These are phyloP conservation scores for Polychaeton citri DNA, from an alignment of 2,329 filamentous ascomycete species.

Conservation along the genomic window DNA sequence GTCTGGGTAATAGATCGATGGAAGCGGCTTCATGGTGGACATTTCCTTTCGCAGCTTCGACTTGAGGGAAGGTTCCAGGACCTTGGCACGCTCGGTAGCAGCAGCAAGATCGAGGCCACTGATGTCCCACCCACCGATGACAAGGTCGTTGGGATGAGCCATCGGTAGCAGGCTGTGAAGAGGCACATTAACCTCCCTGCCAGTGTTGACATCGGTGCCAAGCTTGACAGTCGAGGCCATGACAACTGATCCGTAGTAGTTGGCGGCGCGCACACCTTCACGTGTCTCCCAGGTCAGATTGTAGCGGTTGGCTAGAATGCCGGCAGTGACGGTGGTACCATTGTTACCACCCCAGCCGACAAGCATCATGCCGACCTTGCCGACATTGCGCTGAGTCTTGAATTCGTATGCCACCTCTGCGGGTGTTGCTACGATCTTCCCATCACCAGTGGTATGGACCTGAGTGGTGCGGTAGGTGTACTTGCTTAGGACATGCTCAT, in stretches of 20 bases:
- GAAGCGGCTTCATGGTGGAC: constrained; percentile 73
- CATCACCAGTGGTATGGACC: constrained; percentile 56
- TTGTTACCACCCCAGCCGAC: constrained; percentile 98
- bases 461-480: constrained; percentile 94
- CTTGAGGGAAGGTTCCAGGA: constrained; percentile 93
- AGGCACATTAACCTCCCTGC: constrained; percentile 86
- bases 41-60: constrained; percentile 83
- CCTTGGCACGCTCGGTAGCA: constrained; percentile 89
- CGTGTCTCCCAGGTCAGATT: constrained; percentile 84
- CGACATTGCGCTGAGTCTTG: constrained; percentile 88
- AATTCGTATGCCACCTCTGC: constrained; percentile 90
- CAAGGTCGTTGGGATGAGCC: constrained; percentile 92
- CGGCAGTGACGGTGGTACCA: constrained; percentile 89
- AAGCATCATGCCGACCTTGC: constrained; percentile 92
- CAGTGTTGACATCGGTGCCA: constrained; percentile 70
- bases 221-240: constrained; percentile 98
- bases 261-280: constrained; percentile 70
- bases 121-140: constrained; percentile 96
- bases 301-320: constrained; percentile 89
- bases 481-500: constrained; percentile 76
- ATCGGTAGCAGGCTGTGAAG: constrained; percentile 91
- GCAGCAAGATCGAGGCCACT: constrained; percentile 77
- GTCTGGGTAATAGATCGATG: constrained; percentile 96
- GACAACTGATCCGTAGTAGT: constrained; percentile 96
- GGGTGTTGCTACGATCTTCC: constrained; percentile 71